Base-by-base conservation (phyloP, 768 basidiomycete genomes). In the Favolaschia claudopus region DNA sequence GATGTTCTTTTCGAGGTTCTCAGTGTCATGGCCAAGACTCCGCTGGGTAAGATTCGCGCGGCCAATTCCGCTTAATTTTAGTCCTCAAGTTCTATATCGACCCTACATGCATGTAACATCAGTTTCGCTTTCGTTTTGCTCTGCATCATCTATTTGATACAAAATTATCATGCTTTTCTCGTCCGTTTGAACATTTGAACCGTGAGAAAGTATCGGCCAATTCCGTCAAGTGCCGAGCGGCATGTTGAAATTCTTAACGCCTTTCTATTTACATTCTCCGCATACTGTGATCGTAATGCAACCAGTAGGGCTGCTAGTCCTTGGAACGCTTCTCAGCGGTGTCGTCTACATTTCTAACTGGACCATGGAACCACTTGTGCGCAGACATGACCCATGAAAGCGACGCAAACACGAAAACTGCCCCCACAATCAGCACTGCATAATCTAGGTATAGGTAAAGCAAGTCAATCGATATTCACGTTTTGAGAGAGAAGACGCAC, bases 11-110 rank as follows among this genome's bases (percentile, higher is more conserved):
- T 84, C 67, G 89, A 91, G 67, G 90, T 91, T 15, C 65, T 91
- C 55, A 89, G 86, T 64, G 86, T 91, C 42, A 91, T 91, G 89
- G 87, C 85, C 12, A 91, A 91, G 78, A 91, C 88, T 5, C 88
- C 89, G 4, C 74, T 91, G 66, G 89, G 89, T 69, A 89, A 88
- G 70, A 74, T 81, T 73, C 28, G 24, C n/a, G 38, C 19, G 44
- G 55, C 29, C 39, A 17, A 36, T 5, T 55, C 37, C 17, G 42
- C 58, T 46, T 47, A 60, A 51, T 34, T 29, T 44, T n/a, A n/a
- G n/a, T n/a, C n/a, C 42, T 50, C 38, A 45, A 40, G 29, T 38
- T 34, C 12, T 15, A 5, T 8, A 31, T 29, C n/a, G 24, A 12
- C 31, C n/a, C 24, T 8, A 14, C 12, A 13, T n/a, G 2, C 7